Percentiles rank a stretch among this genome's conserved stretches.
phyloP scores from a whole-genome alignment of 2,329 filamentous ascomycete genomes.

The Taxawa tesnikishii region DNA sequence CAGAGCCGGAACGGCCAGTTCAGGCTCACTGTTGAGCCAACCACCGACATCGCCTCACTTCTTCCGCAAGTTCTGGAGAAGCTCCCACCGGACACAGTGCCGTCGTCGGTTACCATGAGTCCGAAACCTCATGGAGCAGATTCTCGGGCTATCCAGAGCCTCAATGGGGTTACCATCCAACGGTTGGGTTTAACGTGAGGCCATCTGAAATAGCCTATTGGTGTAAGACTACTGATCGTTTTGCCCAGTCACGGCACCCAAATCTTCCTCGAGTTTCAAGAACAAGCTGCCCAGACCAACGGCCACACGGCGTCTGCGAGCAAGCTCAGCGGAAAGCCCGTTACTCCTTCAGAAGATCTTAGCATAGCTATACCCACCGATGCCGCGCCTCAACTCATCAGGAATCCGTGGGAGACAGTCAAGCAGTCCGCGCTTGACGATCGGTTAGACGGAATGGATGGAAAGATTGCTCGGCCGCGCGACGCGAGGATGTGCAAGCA shows the following conservation, averaged over 20 bases:
- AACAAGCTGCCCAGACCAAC: constrained; percentile 40
- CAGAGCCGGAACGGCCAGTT: constrained; percentile 89
- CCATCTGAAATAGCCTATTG: too few species aligned
- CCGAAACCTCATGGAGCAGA: constrained; percentile 50
- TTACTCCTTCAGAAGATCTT: constrained; percentile 57
- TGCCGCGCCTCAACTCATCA: constrained; percentile 50
- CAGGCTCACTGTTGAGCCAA: constrained; percentile 64
- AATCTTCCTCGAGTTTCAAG: constrained; percentile 72
- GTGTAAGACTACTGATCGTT: not conserved
- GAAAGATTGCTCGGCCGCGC: constrained; percentile 68
- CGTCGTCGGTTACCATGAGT: constrained; percentile 44
- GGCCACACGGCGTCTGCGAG: constrained; percentile 39
- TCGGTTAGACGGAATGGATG: constrained; percentile 71
- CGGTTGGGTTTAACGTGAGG: constrained; percentile 45
- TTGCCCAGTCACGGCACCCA: constrained; percentile 71
- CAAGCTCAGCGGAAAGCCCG: constrained; percentile 65
- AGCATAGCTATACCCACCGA: constrained; percentile 45
- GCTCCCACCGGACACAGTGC: constrained; percentile 43
- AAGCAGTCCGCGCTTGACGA: constrained; percentile 82
- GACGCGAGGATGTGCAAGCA: constrained; percentile 88
- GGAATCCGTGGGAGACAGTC: constrained; percentile 88
- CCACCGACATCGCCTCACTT: constrained; percentile 55
- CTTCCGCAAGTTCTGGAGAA: constrained; percentile 44
- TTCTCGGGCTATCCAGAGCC: constrained; percentile 36
- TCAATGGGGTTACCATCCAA: constrained; percentile 43